A percentile compares a stretch with the other conserved stretches of the same genome.
These are phyloP conservation scores for Fraxinus americana DNA, from an alignment of 257 asterid genomes.

Conservation along the genomic window DNA sequence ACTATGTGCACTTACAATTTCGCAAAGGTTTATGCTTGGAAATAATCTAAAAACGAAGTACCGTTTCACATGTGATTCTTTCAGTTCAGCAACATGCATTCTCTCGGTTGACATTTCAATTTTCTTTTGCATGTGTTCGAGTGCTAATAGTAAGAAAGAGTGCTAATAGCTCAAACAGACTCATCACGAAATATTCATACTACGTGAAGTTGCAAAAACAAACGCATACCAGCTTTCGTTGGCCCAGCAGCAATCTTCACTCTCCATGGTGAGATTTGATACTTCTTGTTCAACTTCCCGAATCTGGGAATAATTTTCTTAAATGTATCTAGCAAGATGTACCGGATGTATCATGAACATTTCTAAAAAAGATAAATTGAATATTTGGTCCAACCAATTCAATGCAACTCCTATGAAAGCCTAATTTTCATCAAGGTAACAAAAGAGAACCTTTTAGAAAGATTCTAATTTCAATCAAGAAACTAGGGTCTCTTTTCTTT, in stretches of 20 bases:
- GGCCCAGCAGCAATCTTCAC: constrained; percentile 90
- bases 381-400: constrained; percentile 6
- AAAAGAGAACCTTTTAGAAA: too few relatives aligned
- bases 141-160: constrained; percentile 56
- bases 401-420: background rate
- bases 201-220: too few relatives aligned
- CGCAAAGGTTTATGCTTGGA: too few relatives aligned
- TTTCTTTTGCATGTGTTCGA: constrained; percentile 92
- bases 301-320: constrained; percentile 85
- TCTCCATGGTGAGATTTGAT: constrained; percentile 74
- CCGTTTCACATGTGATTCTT: constrained; percentile 86
- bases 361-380: constrained; percentile 16
- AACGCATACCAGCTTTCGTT: too few relatives aligned
- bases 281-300: constrained; percentile 96
- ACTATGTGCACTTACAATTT: background rate
- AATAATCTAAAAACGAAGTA: constrained; percentile 23
- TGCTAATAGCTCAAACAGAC: constrained; percentile 11
- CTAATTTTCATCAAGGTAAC: too few relatives aligned
- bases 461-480: too few relatives aligned
- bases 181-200: too few relatives aligned
- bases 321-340: constrained; percentile 69
- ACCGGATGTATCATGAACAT: constrained; percentile 12
- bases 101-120: constrained; percentile 83
- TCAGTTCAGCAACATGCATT: constrained; percentile 65
- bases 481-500: too few relatives aligned